Evolutionary conservation across 192 early-diverging fungal species (phyloP).

Genomic region (Coemansia sp.): DNA sequence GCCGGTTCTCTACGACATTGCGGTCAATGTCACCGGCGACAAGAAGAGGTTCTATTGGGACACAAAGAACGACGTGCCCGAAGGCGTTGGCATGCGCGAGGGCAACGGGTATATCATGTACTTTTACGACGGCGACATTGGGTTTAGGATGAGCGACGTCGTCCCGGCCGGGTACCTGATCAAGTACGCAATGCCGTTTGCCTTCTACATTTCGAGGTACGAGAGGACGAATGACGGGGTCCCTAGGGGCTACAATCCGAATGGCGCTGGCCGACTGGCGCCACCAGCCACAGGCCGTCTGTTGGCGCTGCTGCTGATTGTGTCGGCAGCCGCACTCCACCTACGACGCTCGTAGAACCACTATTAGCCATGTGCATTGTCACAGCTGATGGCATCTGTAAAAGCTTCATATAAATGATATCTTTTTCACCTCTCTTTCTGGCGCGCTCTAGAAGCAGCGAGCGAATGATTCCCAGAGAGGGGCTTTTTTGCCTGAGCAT

Average conservation of each 20-base stretch:
- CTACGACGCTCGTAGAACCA: constrained; percentile 1
- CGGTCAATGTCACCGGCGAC: constrained; percentile 43
- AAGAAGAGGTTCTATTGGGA: constrained; percentile 50
- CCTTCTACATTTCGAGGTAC: constrained; percentile 48
- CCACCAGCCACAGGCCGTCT: constrained; percentile 10
- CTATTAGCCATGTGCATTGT: constrained; percentile 1
- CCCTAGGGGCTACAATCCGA: constrained; percentile 48
- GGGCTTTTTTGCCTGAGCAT: neutral
- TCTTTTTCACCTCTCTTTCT: neutral
- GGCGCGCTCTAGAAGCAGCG: neutral
- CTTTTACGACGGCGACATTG: constrained; percentile 53
- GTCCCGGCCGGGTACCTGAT: constrained; percentile 50
- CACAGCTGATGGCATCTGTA: neutral
- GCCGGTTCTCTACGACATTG: constrained; percentile 50
- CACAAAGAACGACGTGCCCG: constrained; percentile 52
- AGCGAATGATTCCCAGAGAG: neutral
- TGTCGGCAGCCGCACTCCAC: neutral
- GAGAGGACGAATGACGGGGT: constrained; percentile 52
- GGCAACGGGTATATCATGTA: constrained; percentile 52
- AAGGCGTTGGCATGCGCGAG: constrained; percentile 53
- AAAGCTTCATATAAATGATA: neutral
- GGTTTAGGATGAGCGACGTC: constrained; percentile 52
- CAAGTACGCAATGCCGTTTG: constrained; percentile 54
- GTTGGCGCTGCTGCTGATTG: constrained; percentile 11
- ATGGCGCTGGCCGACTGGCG: constrained; percentile 18